A percentile compares a stretch with the other conserved stretches of the same genome.
These are phyloP conservation scores for Stagonosporopsis rhizophila DNA, from an alignment of 2,329 filamentous ascomycete species.

Conservation along the genomic window DNA sequence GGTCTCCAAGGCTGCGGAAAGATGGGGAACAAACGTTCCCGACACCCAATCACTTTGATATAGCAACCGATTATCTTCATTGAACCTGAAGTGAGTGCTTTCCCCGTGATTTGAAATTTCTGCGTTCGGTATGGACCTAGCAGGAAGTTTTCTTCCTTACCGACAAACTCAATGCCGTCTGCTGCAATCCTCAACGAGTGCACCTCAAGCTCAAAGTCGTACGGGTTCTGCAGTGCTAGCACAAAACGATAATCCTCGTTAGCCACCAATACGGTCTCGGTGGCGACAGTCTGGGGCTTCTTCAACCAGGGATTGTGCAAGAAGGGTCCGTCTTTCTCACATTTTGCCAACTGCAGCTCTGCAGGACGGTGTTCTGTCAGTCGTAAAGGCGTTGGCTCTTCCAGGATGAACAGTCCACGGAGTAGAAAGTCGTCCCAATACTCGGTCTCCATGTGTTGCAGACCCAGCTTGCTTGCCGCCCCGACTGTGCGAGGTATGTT, in stretches of 20 bases:
- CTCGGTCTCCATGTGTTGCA: constrained; percentile 74
- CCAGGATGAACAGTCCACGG: constrained; percentile 74
- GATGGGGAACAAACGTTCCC: constrained; percentile 82
- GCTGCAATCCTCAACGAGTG: constrained; percentile 79
- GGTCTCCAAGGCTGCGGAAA: constrained; percentile 79
- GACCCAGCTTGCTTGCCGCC: constrained; percentile 77
- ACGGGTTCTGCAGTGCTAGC: constrained; percentile 90
- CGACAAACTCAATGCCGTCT: constrained; percentile 75
- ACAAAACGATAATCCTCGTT: constrained; percentile 79
- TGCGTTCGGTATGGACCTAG: constrained; percentile 86
- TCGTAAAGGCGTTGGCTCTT: constrained; percentile 37
- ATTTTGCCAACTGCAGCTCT: constrained; percentile 41
- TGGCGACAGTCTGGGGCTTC: constrained; percentile 60
- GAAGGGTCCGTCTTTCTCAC: constrained; percentile 72
- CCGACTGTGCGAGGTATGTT: constrained; percentile 85
- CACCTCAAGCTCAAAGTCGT: constrained; percentile 89
- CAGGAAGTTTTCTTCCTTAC: constrained; percentile 67
- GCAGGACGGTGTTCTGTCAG: constrained; percentile 45
- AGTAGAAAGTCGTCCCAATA: constrained; percentile 98
- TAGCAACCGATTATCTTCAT: constrained; percentile 79
- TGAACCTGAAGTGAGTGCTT: constrained; percentile 70
- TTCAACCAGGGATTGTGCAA: constrained; percentile 94
- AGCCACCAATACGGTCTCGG: constrained; percentile 76
- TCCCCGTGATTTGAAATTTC: constrained; percentile 73
- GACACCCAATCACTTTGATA: constrained; percentile 81